Percentiles rank a stretch among this genome's conserved stretches.
Evolutionary conservation across 2,329 filamentous ascomycete genomes (phyloP).

Genomic region (Neurospora sp.): DNA sequence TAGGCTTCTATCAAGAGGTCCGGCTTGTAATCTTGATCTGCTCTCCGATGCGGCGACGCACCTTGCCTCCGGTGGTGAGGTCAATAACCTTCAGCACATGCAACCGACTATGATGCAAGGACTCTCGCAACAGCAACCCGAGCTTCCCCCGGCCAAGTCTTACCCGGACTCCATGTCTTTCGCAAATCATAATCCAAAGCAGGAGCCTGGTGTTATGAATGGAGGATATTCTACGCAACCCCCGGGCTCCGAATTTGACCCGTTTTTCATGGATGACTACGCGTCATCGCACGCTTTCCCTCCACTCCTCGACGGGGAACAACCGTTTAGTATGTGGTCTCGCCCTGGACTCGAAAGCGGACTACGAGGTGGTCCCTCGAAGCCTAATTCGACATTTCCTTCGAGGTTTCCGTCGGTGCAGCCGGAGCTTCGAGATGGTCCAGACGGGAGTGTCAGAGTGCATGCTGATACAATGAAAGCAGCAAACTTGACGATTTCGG

Average conservation of each 20-base stretch:
- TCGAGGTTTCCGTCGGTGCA: constrained; percentile 44
- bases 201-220: constrained; percentile 31
- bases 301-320: constrained; percentile 43
- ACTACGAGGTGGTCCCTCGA: constrained; percentile 30
- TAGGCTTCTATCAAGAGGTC: constrained; percentile 33
- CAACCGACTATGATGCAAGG: constrained; percentile 37
- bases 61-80: constrained; percentile 42
- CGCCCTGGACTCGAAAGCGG: constrained; percentile 30
- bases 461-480: constrained; percentile 32
- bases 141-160: constrained; percentile 35
- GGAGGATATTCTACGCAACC: constrained; percentile 30
- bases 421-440: constrained; percentile 39
- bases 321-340: constrained; percentile 42
- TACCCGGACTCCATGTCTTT: constrained; percentile 41
- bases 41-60: constrained; percentile 48
- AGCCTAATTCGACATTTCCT: constrained; percentile 41
- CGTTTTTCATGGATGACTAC: constrained; percentile 52
- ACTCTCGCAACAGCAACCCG: constrained; percentile 29
- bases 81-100: constrained; percentile 42
- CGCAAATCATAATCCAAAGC: constrained; percentile 36
- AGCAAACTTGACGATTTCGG: constrained; percentile 38
- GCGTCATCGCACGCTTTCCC: constrained; percentile 45
- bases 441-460: constrained; percentile 25
- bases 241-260: constrained; percentile 35
- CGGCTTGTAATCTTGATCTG: constrained; percentile 46